Percentiles rank a stretch among this genome's conserved stretches.
These are phyloP conservation scores for Colletotrichum eleusines DNA, from an alignment of 2,329 filamentous ascomycete species.

Conservation along the genomic window DNA sequence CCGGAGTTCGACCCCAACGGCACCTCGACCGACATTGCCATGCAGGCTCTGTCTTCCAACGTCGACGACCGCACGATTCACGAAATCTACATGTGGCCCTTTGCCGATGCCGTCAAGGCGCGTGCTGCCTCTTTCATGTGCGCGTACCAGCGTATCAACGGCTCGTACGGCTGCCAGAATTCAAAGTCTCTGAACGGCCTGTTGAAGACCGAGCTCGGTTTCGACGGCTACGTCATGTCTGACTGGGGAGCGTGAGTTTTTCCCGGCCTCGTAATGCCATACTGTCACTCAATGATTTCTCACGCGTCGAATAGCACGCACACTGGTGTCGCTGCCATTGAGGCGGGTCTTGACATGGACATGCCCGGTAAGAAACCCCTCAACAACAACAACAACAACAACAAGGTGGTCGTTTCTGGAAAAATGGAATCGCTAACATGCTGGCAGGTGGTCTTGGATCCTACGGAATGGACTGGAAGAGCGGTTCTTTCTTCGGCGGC, in stretches of 20 bases:
- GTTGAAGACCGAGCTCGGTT: slow-evolving; percentile 63
- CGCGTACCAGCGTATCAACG: slow-evolving; percentile 60
- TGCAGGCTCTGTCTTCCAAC: slow-evolving; percentile 56
- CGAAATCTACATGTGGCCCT: slow-evolving; percentile 58
- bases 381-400: too few relatives aligned
- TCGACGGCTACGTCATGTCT: slow-evolving; percentile 59
- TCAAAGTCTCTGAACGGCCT: slow-evolving; percentile 61
- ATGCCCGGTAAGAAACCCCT: slow-evolving; percentile 58
- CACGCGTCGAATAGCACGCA: background rate
- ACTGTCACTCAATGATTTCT: background rate
- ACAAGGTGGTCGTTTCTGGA: too few relatives aligned
- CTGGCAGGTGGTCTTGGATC: slow-evolving; percentile 48
- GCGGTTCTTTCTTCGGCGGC: slow-evolving; percentile 58
- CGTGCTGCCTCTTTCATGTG: slow-evolving; percentile 57
- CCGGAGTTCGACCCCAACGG: slow-evolving; percentile 46
- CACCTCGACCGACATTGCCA: slow-evolving; percentile 44
- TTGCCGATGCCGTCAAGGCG: slow-evolving; percentile 50
- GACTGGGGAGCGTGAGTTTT: slow-evolving; percentile 55
- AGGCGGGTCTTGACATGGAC: slow-evolving; percentile 62
- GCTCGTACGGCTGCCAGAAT: slow-evolving; percentile 64
- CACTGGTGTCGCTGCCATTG: slow-evolving; percentile 55
- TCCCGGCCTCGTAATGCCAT: background rate
- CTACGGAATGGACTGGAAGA: slow-evolving; percentile 48
- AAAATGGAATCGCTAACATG: background rate
- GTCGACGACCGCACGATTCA: slow-evolving; percentile 72